A percentile compares a stretch with the other conserved stretches of the same genome.
Conservation (phyloP, 164 flowering plant species). For the Chimonanthus salicifolius region DNA sequence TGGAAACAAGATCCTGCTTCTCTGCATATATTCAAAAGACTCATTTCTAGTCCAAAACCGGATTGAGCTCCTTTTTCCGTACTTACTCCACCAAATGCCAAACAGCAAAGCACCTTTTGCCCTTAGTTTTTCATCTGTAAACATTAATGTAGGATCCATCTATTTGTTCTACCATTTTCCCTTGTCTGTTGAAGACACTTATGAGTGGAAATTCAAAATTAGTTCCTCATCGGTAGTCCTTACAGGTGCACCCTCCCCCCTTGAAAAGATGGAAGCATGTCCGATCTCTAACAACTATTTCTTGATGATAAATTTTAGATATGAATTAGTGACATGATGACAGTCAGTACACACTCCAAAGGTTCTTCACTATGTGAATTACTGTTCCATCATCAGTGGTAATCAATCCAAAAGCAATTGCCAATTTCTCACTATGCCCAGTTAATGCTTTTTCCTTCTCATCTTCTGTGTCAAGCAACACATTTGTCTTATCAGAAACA, state of each 20-base stretch:
- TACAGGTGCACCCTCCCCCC: conserved; percentile 33
- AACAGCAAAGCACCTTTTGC: no score
- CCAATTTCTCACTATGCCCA: conserved; percentile 39
- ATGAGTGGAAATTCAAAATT: not conserved
- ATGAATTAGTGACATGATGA: conserved; percentile 34
- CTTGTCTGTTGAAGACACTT: no score
- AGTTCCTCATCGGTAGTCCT: conserved; percentile 30
- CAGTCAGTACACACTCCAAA: conserved; percentile 32
- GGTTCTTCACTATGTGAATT: conserved; percentile 32
- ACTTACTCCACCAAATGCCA: no score
- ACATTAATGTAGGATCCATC: no score
- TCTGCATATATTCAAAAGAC: no score
- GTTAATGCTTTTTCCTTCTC: conserved; percentile 34
- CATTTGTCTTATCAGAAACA: conserved; percentile 27
- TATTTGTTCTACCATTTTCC: no score
- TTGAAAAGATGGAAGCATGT: conserved; percentile 37
- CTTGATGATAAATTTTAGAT: conserved; percentile 29
- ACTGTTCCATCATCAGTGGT: conserved; percentile 32
- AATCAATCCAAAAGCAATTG: conserved; percentile 42
- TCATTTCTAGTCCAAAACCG: no score
- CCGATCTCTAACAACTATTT: conserved; percentile 35
- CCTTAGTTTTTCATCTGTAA: no score
- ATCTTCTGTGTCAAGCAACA: conserved; percentile 15
- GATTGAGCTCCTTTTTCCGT: no score
- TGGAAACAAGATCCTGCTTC: no score